phyloP scores from a whole-genome alignment of 441 rosid genomes.

The Gossypium lobatum region DNA sequence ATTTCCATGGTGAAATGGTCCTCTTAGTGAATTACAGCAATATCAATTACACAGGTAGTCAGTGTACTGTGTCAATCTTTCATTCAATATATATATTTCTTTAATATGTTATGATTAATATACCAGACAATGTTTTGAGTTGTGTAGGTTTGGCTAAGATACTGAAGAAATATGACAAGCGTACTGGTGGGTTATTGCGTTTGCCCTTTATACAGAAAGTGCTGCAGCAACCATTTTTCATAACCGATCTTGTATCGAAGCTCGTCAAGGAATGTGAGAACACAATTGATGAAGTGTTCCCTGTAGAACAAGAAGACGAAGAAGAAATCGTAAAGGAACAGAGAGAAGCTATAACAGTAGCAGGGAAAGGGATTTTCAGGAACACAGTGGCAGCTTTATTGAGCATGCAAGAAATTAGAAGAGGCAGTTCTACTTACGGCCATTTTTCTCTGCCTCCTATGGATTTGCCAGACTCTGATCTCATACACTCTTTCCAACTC shows the following conservation, averaged over 20 bases:
- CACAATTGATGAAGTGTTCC: slow-evolving; percentile 50
- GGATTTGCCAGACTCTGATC: slow-evolving; percentile 47
- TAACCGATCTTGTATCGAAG: slow-evolving; percentile 64
- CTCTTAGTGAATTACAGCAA: slow-evolving; percentile 75
- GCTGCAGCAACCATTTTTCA: slow-evolving; percentile 65
- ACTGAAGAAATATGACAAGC: slow-evolving; percentile 81
- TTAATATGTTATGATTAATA: background rate
- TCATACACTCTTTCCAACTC: slow-evolving; percentile 34
- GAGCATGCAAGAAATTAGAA: slow-evolving; percentile 74
- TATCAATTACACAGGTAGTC: slow-evolving; percentile 67
- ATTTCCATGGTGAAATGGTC: slow-evolving; percentile 93
- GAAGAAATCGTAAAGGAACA: slow-evolving; percentile 16
- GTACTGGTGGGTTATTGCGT: slow-evolving; percentile 52
- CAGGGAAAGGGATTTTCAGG: slow-evolving; percentile 60
- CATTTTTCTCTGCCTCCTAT: slow-evolving; percentile 70
- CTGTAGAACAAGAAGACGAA: slow-evolving; percentile 25
- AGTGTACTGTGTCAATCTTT: background rate
- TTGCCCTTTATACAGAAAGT: slow-evolving; percentile 61
- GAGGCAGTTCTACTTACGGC: slow-evolving; percentile 61
- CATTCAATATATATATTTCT: background rate
- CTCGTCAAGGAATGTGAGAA: slow-evolving; percentile 65
- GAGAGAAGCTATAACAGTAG: slow-evolving; percentile 27
- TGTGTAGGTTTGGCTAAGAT: slow-evolving; percentile 65
- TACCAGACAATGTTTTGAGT: background rate
- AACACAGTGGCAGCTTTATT: slow-evolving; percentile 65